Evolutionary conservation across 2,329 filamentous ascomycete species (phyloP), one percentile per base, ranked within the genome.

Genomic region (Colletotrichum tabaci): DNA sequence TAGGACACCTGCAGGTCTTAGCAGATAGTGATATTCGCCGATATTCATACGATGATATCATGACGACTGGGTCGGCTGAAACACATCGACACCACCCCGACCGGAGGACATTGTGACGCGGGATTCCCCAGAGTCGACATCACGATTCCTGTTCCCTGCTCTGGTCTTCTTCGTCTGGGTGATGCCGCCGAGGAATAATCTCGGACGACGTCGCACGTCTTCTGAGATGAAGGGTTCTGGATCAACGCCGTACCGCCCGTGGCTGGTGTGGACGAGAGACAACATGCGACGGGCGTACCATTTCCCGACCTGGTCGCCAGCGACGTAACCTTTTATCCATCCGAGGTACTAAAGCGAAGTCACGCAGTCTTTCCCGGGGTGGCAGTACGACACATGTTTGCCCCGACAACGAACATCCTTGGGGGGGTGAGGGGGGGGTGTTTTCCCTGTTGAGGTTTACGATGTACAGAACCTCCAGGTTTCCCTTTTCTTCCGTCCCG

Each of bases 201-300:
- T 53, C 52, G 52, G 52, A 26, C 58, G 40, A 69, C 21, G 53
- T 56, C 40, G 66, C 47, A 49, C 58, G 26, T 42, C 57, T 3
- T 30, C 44, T n/a, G 58, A 64, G 58, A 60, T 69, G 69, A 58
- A 71, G 52, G 67, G 57, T 50, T 62, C 44, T 71, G 50, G 46
- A 55, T 55, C 65, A 57, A 63, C 30, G 63, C 38, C 26, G 62
- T 66, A 47, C 42, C 26, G 53, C 52, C 50, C 53, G 21, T 68
- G 53, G 52, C 65, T 68, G 65, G 65, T 63, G 60, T 68, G 65
- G 65, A 64, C n/a, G 30, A 68, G 66, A 71, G 58, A 68, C 68
- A 63, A 23, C n/a, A 53, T 64, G 66, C 53, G 52, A 64, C 52
- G 40, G 40, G 55, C 47, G 61, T 47, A 70, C 61, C 67, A 60